Evolutionary conservation across 148 eudicot species (phyloP), one percentile per base, ranked within the genome.

Genomic region (Persicaria maculosa): DNA sequence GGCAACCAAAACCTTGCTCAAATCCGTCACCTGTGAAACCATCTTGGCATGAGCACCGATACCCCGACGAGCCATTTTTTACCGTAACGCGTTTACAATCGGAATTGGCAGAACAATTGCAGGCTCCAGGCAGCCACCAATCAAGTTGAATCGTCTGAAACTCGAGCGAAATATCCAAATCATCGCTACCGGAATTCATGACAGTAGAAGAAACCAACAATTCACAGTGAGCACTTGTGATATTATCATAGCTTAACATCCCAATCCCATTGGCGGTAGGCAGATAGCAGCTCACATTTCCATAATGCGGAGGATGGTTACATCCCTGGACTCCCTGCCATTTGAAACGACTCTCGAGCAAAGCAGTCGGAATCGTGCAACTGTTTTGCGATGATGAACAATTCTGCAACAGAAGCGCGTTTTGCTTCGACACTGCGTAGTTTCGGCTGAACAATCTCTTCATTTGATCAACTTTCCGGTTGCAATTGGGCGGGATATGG

Each of bases 21-120:
- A 90, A 95, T 0, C 98, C 98, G 57, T 95, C 96, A 5, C 98
- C 98, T 50, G 50, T 15, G 53, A 82, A 92, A 25, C 98, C 98
- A 0, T 77, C 75, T 15, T 68, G 74, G 64, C 98, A 95, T 53
- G 4, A 71, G 72, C 98, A 95, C 22, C 90, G 84, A 25, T 70
- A 85, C 36, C 96, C 90, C 6, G 9, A n/a, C 2, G 61, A 22
- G 9, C 81, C 77, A 2, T 72, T 17, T 8, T 54, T 59, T 17
- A 40, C 12, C 43, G 8, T 1, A 72, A 85, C 71, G 0, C 4
- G 2, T 1, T 53, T 73, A 73, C 92, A 81, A n/a, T 19, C 36
- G 9, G 98, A 96, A 10, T 86, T 62, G 2, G 0, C 6, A 45
- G 79, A 73, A 70, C 98, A 95, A 0, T 15, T 6, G 36, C 89